A percentile compares a stretch with the other conserved stretches of the same genome.
phyloP scores from a whole-genome alignment of 2,329 filamentous ascomycete genomes.

The Clonostachys rhizophaga region DNA sequence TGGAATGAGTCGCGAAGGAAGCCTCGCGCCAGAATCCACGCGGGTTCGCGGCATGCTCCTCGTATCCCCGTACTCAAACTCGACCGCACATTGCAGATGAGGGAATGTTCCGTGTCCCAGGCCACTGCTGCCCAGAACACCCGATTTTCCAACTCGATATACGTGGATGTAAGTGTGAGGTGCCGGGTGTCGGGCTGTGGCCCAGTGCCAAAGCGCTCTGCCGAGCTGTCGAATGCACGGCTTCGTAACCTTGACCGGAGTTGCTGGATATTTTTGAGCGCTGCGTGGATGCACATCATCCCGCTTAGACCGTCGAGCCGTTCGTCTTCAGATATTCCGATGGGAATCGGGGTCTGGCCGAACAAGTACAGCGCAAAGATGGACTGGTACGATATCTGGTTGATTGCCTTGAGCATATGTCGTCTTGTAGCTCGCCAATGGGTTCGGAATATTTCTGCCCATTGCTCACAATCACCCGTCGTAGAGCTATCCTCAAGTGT shows the following conservation, averaged over 20 bases:
- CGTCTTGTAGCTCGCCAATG: conserved; percentile 5
- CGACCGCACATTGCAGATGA: conserved; percentile 5
- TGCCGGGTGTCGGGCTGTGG: no score
- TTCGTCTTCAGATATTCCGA: conserved; percentile 6
- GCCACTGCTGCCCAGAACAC: conserved; percentile 7
- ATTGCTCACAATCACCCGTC: neutral
- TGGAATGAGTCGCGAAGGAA: conserved; percentile 5
- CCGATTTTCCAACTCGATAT: conserved; percentile 6
- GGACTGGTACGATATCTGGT: conserved; percentile 6
- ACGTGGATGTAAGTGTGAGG: neutral
- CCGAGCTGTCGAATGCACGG: no score
- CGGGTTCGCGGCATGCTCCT: conserved; percentile 6
- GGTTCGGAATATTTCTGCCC: neutral
- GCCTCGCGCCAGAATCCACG: conserved; percentile 4
- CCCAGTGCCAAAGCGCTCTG: no score
- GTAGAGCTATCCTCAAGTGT: neutral
- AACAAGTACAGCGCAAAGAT: conserved; percentile 6
- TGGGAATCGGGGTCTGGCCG: conserved; percentile 5
- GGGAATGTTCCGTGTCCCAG: conserved; percentile 7
- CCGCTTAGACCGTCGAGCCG: conserved; percentile 4
- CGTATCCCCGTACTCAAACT: conserved; percentile 6
- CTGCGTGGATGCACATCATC: conserved; percentile 4
- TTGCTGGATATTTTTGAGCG: conserved; percentile 4
- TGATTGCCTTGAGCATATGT: conserved; percentile 7
- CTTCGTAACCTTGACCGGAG: conserved; percentile 1